Evolutionary conservation across 495 filamentous ascomycete species (phyloP), one percentile per base, ranked within the genome.

Genomic region (Thermochaetoides thermophila): DNA sequence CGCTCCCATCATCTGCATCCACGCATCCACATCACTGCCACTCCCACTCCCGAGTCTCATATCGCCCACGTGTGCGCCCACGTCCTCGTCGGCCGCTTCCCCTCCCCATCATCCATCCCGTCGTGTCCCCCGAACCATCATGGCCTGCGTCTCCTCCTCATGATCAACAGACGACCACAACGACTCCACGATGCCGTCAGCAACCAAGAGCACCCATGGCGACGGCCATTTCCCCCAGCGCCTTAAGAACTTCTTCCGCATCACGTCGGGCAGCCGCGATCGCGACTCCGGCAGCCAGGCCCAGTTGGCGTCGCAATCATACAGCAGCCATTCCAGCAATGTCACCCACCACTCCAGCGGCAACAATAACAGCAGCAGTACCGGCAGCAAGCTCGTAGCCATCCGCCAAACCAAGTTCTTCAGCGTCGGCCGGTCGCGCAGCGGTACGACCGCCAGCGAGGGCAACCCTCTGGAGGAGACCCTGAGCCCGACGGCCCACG

Each of bases 211-310:
- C 45, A 47, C 42, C 35, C 59, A 61, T 43, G 63, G 57, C 51
- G 55, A 61, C 34, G 56, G 52, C 55, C 81, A 89, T 46, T 74
- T 93, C 46, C 83, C 78, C 21, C 80, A 86, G 52, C 85, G 78
- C 55, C 73, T 97, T 56, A 91, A 80, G 71, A 92, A 87, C 54
- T 96, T 96, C 66, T 97, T 97, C 66, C 84, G 89, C 48, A 93
- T 95, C 62, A 94, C 81, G 56, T 56, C 56, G 34, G 51, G 49
- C 32, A 57, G 52, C 26, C 46, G 49, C 22, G 56, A 59, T 42
- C 60, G 56, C 46, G 59, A 46, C 38, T 55, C 38, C 49, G 55
- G 49, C 47, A 39, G 42, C 51, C 41, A 44, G 21, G 6, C 6
- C 6, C 21, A 24, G 21, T 58, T 57, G 50, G 40, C 41, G 25